Percentiles rank a stretch among this genome's conserved stretches.
These are phyloP conservation scores for Marasmius tenuissimus DNA, from an alignment of 1,284 basidiomycete species.

Conservation along the genomic window DNA sequence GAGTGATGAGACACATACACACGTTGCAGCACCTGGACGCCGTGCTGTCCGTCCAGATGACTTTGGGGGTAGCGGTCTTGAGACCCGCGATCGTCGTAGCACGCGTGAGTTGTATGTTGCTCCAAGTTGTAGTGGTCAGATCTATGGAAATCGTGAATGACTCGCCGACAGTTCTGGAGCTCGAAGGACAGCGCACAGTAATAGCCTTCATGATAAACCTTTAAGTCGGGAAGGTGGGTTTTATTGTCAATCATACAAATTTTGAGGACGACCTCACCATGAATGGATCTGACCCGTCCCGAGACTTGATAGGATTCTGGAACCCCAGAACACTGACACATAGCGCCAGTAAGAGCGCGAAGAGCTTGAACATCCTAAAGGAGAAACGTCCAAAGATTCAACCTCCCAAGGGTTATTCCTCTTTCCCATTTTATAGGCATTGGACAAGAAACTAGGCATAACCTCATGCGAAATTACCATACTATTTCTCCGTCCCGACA, in stretches of 20 bases:
- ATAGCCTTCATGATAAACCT: slow-evolving; percentile 33
- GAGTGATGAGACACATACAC: slow-evolving; percentile 20
- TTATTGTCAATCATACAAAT: neutral
- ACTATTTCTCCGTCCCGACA: too few species aligned
- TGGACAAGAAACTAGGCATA: too few species aligned
- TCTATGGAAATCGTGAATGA: slow-evolving; percentile 15
- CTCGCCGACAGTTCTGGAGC: too few species aligned
- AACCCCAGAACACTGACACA: slow-evolving; percentile 13
- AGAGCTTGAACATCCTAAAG: neutral
- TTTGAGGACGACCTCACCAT: slow-evolving; percentile 24
- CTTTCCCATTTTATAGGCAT: too few species aligned
- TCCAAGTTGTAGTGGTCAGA: slow-evolving; percentile 39
- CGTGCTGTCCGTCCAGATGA: slow-evolving; percentile 35
- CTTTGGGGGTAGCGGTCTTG: slow-evolving; percentile 35
- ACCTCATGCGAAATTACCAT: too few species aligned
- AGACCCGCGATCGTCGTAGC: slow-evolving; percentile 35
- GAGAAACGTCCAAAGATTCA: too few species aligned
- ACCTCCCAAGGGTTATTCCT: too few species aligned
- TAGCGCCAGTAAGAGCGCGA: neutral
- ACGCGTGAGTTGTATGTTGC: slow-evolving; percentile 36
- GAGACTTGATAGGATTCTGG: slow-evolving; percentile 30
- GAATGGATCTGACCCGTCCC: slow-evolving; percentile 37
- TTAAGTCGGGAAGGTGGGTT: neutral
- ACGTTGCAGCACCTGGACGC: slow-evolving; percentile 38
- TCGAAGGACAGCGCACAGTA: slow-evolving; percentile 23